Evolutionary conservation across 306 rosid species (phyloP).

Genomic region (Lathyrus aphaca): DNA sequence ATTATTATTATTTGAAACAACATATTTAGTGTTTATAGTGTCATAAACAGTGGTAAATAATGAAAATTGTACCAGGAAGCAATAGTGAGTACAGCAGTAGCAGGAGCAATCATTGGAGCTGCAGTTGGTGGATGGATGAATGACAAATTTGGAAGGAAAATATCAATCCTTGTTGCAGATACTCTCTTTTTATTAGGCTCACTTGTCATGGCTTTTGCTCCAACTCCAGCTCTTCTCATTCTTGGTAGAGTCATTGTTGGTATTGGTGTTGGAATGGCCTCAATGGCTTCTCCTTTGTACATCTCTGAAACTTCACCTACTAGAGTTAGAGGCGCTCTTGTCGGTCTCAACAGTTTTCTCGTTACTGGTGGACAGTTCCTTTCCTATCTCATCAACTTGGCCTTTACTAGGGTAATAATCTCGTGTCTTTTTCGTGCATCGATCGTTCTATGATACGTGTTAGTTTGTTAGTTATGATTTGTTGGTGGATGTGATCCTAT

Average conservation of each 20-base stretch:
- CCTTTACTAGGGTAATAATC: constrained; percentile 54
- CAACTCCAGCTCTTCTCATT: constrained; percentile 44
- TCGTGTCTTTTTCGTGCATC: background rate
- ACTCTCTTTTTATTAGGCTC: constrained; percentile 55
- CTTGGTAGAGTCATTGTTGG: constrained; percentile 62
- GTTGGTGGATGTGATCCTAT: background rate
- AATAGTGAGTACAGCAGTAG: constrained; percentile 66
- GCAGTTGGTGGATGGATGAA: constrained; percentile 68
- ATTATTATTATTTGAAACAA: too few relatives aligned
- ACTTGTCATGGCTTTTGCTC: constrained; percentile 53
- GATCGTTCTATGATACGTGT: background rate
- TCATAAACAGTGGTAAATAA: too few relatives aligned
- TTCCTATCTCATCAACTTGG: constrained; percentile 71
- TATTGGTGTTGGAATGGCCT: constrained; percentile 73
- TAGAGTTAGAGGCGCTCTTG: constrained; percentile 72
- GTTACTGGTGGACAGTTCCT: constrained; percentile 76
- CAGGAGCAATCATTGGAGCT: constrained; percentile 75
- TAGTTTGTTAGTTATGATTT: too few relatives aligned
- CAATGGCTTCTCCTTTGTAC: constrained; percentile 70
- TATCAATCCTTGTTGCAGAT: constrained; percentile 56
- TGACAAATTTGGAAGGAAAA: constrained; percentile 56
- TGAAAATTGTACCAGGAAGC: constrained; percentile 48
- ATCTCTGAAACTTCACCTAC: constrained; percentile 76
- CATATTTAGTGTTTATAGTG: too few relatives aligned
- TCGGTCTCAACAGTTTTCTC: constrained; percentile 64